Evolutionary conservation across 2,329 filamentous ascomycete genomes (phyloP).

Genomic region (Nannizziopsis arthrosporioides): DNA sequence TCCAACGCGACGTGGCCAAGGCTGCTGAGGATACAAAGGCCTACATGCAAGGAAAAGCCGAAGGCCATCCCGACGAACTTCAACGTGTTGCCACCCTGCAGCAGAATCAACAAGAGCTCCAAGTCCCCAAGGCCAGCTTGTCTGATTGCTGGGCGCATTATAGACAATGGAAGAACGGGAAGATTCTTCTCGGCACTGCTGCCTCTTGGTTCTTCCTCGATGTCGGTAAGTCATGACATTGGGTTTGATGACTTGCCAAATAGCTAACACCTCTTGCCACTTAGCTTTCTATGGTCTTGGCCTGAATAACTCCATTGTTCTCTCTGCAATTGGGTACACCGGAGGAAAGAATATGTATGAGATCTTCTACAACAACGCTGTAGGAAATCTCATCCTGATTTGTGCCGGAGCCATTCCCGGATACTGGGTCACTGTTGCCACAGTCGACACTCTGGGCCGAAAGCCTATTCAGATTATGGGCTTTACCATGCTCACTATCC

Average conservation of each 20-base stretch:
- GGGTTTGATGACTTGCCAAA: neutral
- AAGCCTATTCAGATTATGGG: slow-evolving; percentile 61
- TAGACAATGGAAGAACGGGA: slow-evolving; percentile 56
- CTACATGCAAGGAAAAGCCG: slow-evolving; percentile 56
- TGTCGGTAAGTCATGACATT: slow-evolving; percentile 31
- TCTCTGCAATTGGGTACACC: slow-evolving; percentile 60
- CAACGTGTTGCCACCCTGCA: slow-evolving; percentile 48
- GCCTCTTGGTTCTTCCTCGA: slow-evolving; percentile 78
- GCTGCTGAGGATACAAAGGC: slow-evolving; percentile 60
- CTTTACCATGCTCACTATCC: slow-evolving; percentile 48
- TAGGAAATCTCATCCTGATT: slow-evolving; percentile 68
- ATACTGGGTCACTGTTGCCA: slow-evolving; percentile 69
- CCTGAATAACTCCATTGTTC: slow-evolving; percentile 63
- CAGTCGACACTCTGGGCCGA: slow-evolving; percentile 61
- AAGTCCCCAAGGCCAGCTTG: slow-evolving; percentile 59
- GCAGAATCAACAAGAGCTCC: slow-evolving; percentile 44
- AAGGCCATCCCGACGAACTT: slow-evolving; percentile 56
- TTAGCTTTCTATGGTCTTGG: slow-evolving; percentile 55
- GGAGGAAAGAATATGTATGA: slow-evolving; percentile 54
- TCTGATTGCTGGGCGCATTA: slow-evolving; percentile 62
- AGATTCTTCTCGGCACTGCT: slow-evolving; percentile 64
- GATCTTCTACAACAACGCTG: slow-evolving; percentile 59
- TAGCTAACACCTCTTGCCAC: slow-evolving; percentile 22
- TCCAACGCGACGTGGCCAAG: slow-evolving; percentile 62
- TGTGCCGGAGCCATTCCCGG: slow-evolving; percentile 68